phyloP scores from a whole-genome alignment of 2,329 filamentous ascomycete species.

The Exserohilum turcica region DNA sequence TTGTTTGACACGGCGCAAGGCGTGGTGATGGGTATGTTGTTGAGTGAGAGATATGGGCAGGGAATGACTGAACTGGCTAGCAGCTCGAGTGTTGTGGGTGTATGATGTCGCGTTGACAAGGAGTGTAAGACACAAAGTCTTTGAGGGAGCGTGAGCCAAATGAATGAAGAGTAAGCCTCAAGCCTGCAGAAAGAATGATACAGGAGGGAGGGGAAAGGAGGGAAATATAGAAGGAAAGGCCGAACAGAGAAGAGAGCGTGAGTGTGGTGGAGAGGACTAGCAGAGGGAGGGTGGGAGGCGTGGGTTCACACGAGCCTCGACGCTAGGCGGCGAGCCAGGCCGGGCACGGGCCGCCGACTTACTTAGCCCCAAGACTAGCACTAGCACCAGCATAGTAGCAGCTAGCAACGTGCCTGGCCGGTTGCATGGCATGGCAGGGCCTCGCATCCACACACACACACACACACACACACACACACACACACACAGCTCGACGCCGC shows the following conservation, averaged over 20 bases:
- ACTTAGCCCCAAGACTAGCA: too few relatives aligned
- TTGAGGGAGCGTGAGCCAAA: slow-evolving; percentile 30
- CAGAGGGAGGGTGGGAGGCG: slow-evolving; percentile 12
- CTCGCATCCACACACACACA: too few relatives aligned
- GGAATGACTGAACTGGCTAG: slow-evolving; percentile 43
- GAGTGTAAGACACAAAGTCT: slow-evolving; percentile 43
- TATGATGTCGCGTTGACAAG: slow-evolving; percentile 26
- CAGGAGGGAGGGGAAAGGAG: slow-evolving; percentile 18
- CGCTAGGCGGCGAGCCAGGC: slow-evolving; percentile 6
- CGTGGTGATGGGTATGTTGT: slow-evolving; percentile 21
- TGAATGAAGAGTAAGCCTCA: slow-evolving; percentile 44
- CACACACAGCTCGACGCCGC: slow-evolving; percentile 28
- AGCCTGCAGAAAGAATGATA: slow-evolving; percentile 42
- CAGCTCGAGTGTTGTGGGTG: slow-evolving; percentile 34
- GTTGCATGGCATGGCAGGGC: slow-evolving; percentile 23
- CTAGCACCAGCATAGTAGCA: too few relatives aligned
- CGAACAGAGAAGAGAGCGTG: too few relatives aligned
- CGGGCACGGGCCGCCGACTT: too few relatives aligned
- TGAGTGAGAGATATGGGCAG: slow-evolving; percentile 19
- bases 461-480: too few relatives aligned
- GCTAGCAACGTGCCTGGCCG: slow-evolving; percentile 20
- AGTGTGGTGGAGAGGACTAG: slow-evolving; percentile 20
- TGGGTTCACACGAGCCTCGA: slow-evolving; percentile 7
- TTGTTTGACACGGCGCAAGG: slow-evolving; percentile 14
- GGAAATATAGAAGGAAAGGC: slow-evolving; percentile 34